These are phyloP conservation scores for Irpex sp. DNA, from an alignment of 1,284 basidiomycete genomes.

Conservation along the genomic window DNA sequence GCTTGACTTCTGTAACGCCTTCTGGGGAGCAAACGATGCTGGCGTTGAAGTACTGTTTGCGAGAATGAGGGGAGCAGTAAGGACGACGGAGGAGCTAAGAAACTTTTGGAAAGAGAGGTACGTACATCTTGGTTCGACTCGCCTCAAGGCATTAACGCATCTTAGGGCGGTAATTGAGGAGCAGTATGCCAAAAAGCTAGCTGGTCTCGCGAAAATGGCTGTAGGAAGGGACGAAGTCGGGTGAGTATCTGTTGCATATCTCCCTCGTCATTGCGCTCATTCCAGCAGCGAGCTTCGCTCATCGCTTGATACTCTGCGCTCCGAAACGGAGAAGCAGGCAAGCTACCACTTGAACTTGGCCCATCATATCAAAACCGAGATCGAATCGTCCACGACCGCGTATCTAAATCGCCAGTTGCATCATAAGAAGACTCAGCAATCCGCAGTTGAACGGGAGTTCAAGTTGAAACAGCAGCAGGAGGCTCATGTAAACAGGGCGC, in stretches of 20 bases:
- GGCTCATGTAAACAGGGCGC: constrained; percentile 80
- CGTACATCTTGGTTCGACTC: constrained; percentile 17
- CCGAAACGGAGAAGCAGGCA: constrained; percentile 85
- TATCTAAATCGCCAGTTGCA: constrained; percentile 68
- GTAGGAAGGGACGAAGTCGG: constrained; percentile 92
- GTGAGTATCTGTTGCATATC: constrained; percentile 38
- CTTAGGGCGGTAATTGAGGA: constrained; percentile 84
- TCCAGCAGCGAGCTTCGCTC: constrained; percentile 67
- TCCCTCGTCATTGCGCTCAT: constrained; percentile 2
- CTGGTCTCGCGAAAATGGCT: constrained; percentile 75
- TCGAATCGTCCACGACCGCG: constrained; percentile 67
- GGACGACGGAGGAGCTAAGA: constrained; percentile 87
- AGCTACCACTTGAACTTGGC: constrained; percentile 67
- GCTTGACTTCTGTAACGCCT: constrained; percentile 93
- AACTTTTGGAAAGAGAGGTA: constrained; percentile 90
- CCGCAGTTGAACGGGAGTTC: constrained; percentile 82
- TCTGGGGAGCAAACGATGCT: constrained; percentile 86
- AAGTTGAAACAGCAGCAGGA: constrained; percentile 86
- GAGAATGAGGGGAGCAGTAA: constrained; percentile 80
- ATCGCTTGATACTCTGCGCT: constrained; percentile 74
- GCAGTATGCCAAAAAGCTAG: constrained; percentile 88
- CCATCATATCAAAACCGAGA: constrained; percentile 72
- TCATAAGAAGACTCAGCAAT: constrained; percentile 75
- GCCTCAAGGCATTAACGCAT: neutral
- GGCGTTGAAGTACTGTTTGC: constrained; percentile 91